Conservation (phyloP, 371 early-diverging fungal genomes). For the Basidiobolus meristosporus region DNA sequence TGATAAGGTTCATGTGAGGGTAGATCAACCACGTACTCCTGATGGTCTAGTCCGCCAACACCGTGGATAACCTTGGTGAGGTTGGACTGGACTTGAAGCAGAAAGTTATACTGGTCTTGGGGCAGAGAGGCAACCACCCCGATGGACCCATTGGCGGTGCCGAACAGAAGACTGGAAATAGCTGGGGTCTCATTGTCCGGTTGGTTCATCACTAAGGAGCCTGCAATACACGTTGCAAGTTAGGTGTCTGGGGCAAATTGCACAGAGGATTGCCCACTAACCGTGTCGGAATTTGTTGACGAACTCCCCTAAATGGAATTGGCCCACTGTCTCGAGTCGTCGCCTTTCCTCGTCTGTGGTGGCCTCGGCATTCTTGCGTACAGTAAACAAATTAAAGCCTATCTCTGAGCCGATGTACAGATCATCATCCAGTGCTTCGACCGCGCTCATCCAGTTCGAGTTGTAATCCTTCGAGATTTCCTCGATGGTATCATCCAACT, state of each 20-base stretch:
- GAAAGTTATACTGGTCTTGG: conserved; percentile 23
- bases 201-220: no score
- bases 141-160: conserved; percentile 59
- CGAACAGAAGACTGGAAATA: conserved; percentile 46
- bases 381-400: conserved; percentile 33
- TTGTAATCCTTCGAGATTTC: conserved; percentile 39
- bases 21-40: conserved; percentile 20
- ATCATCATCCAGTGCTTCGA: conserved; percentile 37
- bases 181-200: conserved; percentile 10
- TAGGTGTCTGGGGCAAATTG: no score
- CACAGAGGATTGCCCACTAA: no score
- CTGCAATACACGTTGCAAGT: no score
- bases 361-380: no score
- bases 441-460: conserved; percentile 43
- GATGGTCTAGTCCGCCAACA: conserved; percentile 34
- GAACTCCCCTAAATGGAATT: no score
- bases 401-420: conserved; percentile 39
- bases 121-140: conserved; percentile 51
- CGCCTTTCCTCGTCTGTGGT: conserved; percentile 16
- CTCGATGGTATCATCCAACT: conserved; percentile 16
- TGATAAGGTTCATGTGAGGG: not conserved
- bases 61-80: conserved; percentile 26
- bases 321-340: conserved; percentile 6
- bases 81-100: conserved; percentile 38
- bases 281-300: no score